Evolutionary conservation across 1,284 basidiomycete genomes (phyloP).

Genomic region (Sutorius eximius): DNA sequence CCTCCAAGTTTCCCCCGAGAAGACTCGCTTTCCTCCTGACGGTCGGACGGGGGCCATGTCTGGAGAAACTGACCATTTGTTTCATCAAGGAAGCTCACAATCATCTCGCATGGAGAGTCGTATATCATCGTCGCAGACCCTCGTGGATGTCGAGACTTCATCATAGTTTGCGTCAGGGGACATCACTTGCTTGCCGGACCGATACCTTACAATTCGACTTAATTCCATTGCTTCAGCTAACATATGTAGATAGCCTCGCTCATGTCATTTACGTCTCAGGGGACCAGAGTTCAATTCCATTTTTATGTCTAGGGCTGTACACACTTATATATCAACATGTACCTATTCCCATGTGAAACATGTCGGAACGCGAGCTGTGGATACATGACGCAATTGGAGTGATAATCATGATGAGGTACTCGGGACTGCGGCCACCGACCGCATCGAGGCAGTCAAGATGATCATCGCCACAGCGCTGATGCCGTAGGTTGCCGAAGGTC

Average conservation of each 20-base stretch:
- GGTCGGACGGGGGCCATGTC: constrained; percentile 17
- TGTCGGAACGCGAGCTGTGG: background rate
- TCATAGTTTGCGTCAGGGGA: constrained; percentile 20
- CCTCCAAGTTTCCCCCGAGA: constrained; percentile 38
- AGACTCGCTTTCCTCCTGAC: constrained; percentile 32
- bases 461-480: constrained; percentile 66
- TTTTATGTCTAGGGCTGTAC: constrained; percentile 4
- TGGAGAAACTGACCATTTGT: constrained; percentile 28
- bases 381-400: background rate
- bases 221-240: constrained; percentile 37
- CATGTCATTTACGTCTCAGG: constrained; percentile 18
- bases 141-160: constrained; percentile 32
- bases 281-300: background rate
- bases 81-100: constrained; percentile 36
- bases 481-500: constrained; percentile 77
- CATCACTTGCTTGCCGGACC: constrained; percentile 14
- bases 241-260: constrained; percentile 16
- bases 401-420: constrained; percentile 13
- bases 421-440: constrained; percentile 37
- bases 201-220: constrained; percentile 31
- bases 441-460: constrained; percentile 54
- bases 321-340: background rate
- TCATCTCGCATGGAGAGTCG: constrained; percentile 32
- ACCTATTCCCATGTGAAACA: constrained; percentile 7
- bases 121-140: constrained; percentile 29